Evolutionary conservation across 2,329 filamentous ascomycete species (phyloP).

Genomic region (Xylariaceae sp.): DNA sequence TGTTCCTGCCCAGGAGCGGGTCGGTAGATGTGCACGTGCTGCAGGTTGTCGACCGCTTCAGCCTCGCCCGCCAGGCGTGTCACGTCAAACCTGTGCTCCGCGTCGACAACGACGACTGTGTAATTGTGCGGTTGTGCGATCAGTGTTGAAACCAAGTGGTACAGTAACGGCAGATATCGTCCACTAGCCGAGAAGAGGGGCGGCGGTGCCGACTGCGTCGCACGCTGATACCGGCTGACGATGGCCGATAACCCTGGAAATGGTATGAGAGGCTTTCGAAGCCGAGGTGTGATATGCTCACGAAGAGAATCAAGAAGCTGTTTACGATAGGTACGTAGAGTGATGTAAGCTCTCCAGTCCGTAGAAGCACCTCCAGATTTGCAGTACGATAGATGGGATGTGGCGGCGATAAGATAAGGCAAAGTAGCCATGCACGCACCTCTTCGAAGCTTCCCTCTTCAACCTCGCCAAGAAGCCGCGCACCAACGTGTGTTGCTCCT

Average conservation of each 20-base stretch:
- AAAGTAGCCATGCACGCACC: slow-evolving; percentile 43
- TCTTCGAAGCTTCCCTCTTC: slow-evolving; percentile 55
- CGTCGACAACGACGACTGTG: slow-evolving; percentile 50
- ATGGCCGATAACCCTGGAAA: slow-evolving; percentile 44
- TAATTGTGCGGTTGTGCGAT: slow-evolving; percentile 43
- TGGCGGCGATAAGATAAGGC: slow-evolving; percentile 29
- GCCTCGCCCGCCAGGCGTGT: slow-evolving; percentile 34
- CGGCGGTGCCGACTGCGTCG: slow-evolving; percentile 39
- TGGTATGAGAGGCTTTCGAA: slow-evolving; percentile 25
- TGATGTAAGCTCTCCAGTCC: slow-evolving; percentile 3
- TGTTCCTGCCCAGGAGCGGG: slow-evolving; percentile 30
- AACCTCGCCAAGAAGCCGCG: slow-evolving; percentile 47
- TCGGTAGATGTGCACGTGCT: slow-evolving; percentile 47
- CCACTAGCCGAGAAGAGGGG: slow-evolving; percentile 45
- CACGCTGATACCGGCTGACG: slow-evolving; percentile 41
- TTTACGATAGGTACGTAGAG: no score
- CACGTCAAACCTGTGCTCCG: slow-evolving; percentile 50
- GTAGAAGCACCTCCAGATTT: no score
- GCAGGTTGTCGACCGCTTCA: slow-evolving; percentile 32
- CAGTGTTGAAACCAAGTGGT: slow-evolving; percentile 48
- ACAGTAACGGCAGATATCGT: slow-evolving; percentile 49
- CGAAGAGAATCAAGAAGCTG: no score
- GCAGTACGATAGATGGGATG: slow-evolving; percentile 1
- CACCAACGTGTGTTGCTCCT: slow-evolving; percentile 41
- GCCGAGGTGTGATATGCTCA: slow-evolving; percentile 9